Evolutionary conservation across 2,329 filamentous ascomycete species (phyloP).

Genomic region (Cadophora sp.): DNA sequence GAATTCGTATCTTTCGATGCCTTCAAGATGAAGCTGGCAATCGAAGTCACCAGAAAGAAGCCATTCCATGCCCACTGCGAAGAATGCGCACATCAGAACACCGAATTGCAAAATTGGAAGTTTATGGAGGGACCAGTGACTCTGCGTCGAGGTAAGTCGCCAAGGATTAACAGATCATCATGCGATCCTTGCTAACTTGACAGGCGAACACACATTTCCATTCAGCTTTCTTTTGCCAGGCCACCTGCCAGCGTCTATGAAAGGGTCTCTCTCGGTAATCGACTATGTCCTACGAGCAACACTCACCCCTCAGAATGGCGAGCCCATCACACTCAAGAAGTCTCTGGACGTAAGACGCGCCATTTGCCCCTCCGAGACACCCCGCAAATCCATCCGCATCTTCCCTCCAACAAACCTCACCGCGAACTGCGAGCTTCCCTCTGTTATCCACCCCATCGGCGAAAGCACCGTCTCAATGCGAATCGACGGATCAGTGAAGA

Average conservation of each 20-base stretch:
- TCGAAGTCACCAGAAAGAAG: slow-evolving; percentile 78
- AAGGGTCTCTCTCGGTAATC: slow-evolving; percentile 74
- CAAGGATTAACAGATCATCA: neutral
- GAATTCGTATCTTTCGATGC: slow-evolving; percentile 70
- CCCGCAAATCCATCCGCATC: slow-evolving; percentile 89
- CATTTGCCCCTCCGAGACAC: slow-evolving; percentile 73
- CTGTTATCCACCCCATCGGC: slow-evolving; percentile 85
- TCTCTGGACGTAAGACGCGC: slow-evolving; percentile 80
- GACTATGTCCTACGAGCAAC: slow-evolving; percentile 80
- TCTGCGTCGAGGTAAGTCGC: slow-evolving; percentile 55
- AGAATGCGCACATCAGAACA: slow-evolving; percentile 75
- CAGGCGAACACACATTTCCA: slow-evolving; percentile 78
- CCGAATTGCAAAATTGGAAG: slow-evolving; percentile 79
- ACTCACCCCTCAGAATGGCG: slow-evolving; percentile 65
- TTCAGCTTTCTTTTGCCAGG: slow-evolving; percentile 89
- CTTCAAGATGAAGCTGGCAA: slow-evolving; percentile 75
- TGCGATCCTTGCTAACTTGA: slow-evolving; percentile 35
- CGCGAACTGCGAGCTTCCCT: slow-evolving; percentile 80
- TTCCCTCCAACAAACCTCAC: slow-evolving; percentile 97
- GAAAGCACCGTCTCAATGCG: slow-evolving; percentile 80
- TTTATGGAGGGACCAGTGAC: slow-evolving; percentile 67
- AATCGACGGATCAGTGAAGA: slow-evolving; percentile 82
- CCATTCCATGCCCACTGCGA: slow-evolving; percentile 81
- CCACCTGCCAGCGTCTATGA: slow-evolving; percentile 82
- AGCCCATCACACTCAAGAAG: slow-evolving; percentile 70